Percentiles rank a stretch among this genome's conserved stretches.
These are phyloP conservation scores for Saposhnikovia divaricata DNA, from an alignment of 129 eudicot species.

Conservation along the genomic window DNA sequence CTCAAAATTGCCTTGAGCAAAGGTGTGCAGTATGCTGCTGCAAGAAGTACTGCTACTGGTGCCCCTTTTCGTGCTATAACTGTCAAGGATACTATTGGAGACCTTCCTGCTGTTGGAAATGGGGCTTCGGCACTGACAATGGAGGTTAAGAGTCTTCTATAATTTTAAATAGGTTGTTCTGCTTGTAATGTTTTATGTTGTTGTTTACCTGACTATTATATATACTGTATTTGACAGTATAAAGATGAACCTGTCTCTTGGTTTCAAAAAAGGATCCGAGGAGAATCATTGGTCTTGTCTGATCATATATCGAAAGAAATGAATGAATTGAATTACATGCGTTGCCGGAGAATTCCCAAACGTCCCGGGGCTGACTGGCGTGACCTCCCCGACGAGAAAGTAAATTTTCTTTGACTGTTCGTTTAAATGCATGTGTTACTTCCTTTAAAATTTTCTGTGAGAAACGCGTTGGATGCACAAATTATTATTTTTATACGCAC, in stretches of 20 bases:
- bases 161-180: not conserved
- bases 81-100: slow-evolving; percentile 66
- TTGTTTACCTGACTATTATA: not conserved
- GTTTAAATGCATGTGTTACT: not conserved
- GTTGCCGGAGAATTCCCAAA: slow-evolving; percentile 52
- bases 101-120: slow-evolving; percentile 54
- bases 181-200: not conserved
- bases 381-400: slow-evolving; percentile 67
- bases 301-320: slow-evolving; percentile 63
- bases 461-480: not conserved
- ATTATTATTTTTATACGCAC: not conserved
- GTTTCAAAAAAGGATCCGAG: slow-evolving; percentile 53
- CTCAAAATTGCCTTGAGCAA: slow-evolving; percentile 28
- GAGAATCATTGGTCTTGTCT: slow-evolving; percentile 18
- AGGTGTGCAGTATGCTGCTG: slow-evolving; percentile 47
- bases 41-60: slow-evolving; percentile 48
- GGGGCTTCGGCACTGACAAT: slow-evolving; percentile 41
- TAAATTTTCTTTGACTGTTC: not conserved
- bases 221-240: slow-evolving; percentile 30
- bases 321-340: slow-evolving; percentile 50
- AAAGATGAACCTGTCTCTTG: slow-evolving; percentile 47
- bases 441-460: not conserved
- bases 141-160: slow-evolving; percentile 29
- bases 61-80: slow-evolving; percentile 70
- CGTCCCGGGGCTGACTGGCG: slow-evolving; percentile 63